Percentiles rank a stretch among this genome's conserved stretches.
phyloP scores from a whole-genome alignment of 140 eudicot genomes.

The Senecio squalidus region DNA sequence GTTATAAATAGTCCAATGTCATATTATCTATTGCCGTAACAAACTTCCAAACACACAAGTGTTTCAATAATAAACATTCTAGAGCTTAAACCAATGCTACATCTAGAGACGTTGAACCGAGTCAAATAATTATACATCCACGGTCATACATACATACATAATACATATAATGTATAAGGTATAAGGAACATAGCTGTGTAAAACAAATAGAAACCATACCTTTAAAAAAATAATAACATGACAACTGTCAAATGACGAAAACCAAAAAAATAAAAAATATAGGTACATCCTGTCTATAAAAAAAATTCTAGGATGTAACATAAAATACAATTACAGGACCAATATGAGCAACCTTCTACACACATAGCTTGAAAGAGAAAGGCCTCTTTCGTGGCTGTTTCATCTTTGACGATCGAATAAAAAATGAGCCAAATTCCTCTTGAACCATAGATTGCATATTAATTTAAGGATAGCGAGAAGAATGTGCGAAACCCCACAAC shows the following conservation, averaged over 20 bases:
- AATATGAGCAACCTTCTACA: slow-evolving; percentile 10
- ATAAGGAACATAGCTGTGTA: no score
- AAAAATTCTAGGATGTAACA: not conserved
- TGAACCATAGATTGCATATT: not conserved
- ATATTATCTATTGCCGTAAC: no score
- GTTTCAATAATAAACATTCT: no score
- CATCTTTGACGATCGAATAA: not conserved
- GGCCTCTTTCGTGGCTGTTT: slow-evolving; percentile 2
- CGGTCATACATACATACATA: no score
- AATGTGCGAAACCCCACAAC: slow-evolving; percentile 94
- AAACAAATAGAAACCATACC: not conserved
- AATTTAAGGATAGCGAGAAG: slow-evolving; percentile 52
- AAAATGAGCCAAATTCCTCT: slow-evolving; percentile 12
- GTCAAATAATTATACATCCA: no score
- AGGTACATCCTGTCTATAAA: slow-evolving; percentile 14
- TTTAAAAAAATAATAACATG: not conserved
- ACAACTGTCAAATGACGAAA: not conserved
- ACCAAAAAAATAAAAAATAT: not conserved
- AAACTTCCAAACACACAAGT: no score
- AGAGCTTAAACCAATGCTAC: no score
- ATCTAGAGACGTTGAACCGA: no score
- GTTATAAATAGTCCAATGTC: no score
- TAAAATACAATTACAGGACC: not conserved
- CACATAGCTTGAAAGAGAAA: not conserved
- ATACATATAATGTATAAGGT: no score